Conservation (phyloP, 2,329 filamentous ascomycete species). For the Neobulgaria alba region DNA sequence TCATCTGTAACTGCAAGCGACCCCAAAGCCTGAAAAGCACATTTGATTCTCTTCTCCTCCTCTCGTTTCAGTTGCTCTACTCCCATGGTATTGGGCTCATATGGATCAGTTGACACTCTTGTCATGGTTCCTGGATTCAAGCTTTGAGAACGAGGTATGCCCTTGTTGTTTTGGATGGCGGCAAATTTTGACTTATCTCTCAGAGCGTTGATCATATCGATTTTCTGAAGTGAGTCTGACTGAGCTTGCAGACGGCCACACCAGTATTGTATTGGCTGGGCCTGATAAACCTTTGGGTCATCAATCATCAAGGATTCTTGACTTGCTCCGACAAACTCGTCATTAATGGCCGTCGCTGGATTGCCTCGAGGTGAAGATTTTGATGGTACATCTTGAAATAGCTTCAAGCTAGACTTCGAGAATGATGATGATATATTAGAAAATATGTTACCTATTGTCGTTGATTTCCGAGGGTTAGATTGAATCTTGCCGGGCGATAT, state of each 20-base stretch:
- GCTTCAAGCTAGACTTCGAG: neutral
- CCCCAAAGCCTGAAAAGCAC: neutral
- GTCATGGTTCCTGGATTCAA: neutral
- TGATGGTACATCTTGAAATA: neutral
- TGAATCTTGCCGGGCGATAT: conserved; percentile 12
- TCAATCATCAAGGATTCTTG: neutral
- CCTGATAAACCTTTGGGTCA: neutral
- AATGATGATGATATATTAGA: conserved; percentile 39
- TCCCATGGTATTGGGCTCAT: neutral
- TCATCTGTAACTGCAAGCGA: neutral
- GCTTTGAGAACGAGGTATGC: neutral
- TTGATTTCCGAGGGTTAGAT: conserved; percentile 32
- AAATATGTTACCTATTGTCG: conserved; percentile 37
- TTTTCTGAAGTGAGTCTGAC: neutral
- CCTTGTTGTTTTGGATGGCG: neutral
- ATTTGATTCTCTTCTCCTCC: neutral
- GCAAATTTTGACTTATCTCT: neutral
- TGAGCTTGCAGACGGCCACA: neutral
- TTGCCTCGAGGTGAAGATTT: neutral
- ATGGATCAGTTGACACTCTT: neutral
- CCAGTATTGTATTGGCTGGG: neutral
- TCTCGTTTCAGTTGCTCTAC: neutral
- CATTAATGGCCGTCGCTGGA: conserved; percentile 2
- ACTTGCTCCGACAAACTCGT: neutral
- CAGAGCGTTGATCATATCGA: neutral